phyloP scores from a whole-genome alignment of 2,329 filamentous ascomycete species.

The Diaporthe capsici region DNA sequence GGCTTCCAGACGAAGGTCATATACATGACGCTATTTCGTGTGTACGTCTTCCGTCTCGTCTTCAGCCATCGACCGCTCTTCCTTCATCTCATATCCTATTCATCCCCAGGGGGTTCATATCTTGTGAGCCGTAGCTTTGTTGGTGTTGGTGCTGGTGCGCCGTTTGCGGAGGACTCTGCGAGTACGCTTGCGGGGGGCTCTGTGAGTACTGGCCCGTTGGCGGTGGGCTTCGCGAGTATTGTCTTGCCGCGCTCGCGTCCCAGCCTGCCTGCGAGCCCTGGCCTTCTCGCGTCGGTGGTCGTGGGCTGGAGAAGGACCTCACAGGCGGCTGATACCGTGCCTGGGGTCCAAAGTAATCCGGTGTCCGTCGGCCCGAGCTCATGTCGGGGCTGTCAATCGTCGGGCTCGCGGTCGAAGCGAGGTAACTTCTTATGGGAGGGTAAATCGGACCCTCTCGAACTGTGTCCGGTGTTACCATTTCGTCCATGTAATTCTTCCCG shows the following conservation, averaged over 20 bases:
- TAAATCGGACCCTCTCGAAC: constrained; percentile 46
- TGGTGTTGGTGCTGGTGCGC: constrained; percentile 43
- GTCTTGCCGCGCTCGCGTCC: constrained; percentile 57
- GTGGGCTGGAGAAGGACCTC: constrained; percentile 70
- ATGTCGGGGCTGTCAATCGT: constrained; percentile 36
- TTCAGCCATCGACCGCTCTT: constrained; percentile 29
- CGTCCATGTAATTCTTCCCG: constrained; percentile 58
- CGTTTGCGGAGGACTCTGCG: constrained; percentile 42
- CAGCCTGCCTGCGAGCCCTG: constrained; percentile 54
- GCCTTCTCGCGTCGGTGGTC: constrained; percentile 56
- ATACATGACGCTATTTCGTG: constrained; percentile 32
- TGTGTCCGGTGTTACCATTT: constrained; percentile 65
- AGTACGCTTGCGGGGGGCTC: constrained; percentile 43
- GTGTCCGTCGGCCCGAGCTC: constrained; percentile 59
- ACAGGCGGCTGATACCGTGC: constrained; percentile 68
- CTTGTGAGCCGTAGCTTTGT: constrained; percentile 45
- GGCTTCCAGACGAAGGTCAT: neutral
- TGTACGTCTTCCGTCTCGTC: constrained; percentile 27
- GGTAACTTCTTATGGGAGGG: constrained; percentile 44
- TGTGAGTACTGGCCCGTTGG: constrained; percentile 35
- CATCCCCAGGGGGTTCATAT: constrained; percentile 70
- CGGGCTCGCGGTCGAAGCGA: constrained; percentile 39
- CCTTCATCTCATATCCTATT: constrained; percentile 62
- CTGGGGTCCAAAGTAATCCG: constrained; percentile 70
- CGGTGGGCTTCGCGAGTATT: constrained; percentile 38